Evolutionary conservation across 768 basidiomycete species (phyloP).

Genomic region (Leucocoprinus birnbaumii): DNA sequence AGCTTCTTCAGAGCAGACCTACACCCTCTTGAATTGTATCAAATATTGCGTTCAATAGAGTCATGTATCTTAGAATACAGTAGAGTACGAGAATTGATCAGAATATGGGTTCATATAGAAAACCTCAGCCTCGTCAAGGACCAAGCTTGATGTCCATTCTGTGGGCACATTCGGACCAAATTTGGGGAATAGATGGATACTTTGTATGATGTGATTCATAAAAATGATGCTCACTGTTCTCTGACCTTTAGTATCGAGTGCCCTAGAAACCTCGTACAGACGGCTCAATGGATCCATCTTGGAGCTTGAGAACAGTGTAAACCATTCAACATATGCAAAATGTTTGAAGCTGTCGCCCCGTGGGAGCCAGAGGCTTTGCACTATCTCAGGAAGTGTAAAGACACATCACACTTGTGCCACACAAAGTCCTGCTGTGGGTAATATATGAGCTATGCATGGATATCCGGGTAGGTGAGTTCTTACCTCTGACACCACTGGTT

Average conservation of each 20-base stretch:
- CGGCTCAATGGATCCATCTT: not conserved
- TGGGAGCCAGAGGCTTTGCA: not conserved
- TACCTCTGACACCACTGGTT: too few species aligned
- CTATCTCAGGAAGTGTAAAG: slow-evolving; percentile 7
- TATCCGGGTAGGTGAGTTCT: too few species aligned
- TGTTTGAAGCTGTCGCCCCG: not conserved
- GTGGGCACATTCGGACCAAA: slow-evolving; percentile 24
- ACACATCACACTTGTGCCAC: slow-evolving; percentile 17
- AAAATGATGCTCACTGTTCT: slow-evolving; percentile 22
- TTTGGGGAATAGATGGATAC: slow-evolving; percentile 28
- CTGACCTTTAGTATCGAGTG: not conserved
- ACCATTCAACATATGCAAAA: slow-evolving; percentile 4
- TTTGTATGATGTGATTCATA: slow-evolving; percentile 17
- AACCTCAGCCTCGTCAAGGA: slow-evolving; percentile 23
- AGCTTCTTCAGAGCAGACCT: too few species aligned
- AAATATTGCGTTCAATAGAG: too few species aligned
- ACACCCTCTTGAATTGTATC: too few species aligned
- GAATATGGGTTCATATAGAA: slow-evolving; percentile 17
- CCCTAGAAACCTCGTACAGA: not conserved
- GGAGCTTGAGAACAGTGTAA: slow-evolving; percentile 17
- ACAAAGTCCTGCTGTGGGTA: too few species aligned
- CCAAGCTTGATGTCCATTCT: slow-evolving; percentile 27
- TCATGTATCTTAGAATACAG: too few species aligned
- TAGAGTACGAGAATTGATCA: not conserved
- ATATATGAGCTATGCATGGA: too few species aligned